Base-by-base conservation (phyloP, 495 filamentous ascomycete genomes). In the Tetracladium setigerum region DNA sequence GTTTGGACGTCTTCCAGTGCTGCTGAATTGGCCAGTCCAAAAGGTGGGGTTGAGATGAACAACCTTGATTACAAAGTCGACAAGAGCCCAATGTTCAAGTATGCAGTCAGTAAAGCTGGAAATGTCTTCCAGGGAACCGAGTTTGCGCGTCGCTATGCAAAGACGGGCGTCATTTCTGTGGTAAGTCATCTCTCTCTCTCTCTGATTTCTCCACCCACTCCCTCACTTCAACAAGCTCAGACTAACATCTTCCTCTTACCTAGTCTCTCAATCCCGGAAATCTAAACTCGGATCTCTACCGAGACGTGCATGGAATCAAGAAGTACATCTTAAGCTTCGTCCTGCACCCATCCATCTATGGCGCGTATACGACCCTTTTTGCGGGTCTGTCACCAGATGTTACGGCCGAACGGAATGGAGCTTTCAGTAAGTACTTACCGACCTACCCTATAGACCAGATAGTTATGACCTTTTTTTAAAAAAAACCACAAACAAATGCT, bases 311-410 rank as follows among this genome's bases (percentile, higher is more conserved):
- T 9, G 19, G 46, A 17, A 39, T 58, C 22, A 44, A 60, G 38
- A 44, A 52, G 14, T 32, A 62, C 33, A 22, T 56, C 33, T 37
- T 50, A 47, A 32, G 44, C 45, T 27, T 60, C n/a, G 17, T 67
- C 38, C 51, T 68, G 37, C 57, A 71, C 43, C 38, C 47, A 3
- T 53, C 65, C 0, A 55, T 61, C 15, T 62, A 59, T 47, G 70
- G 68, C 2, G 71, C 70, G 10, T 74, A 72, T 36, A 71, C 65
- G 10, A 63, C 68, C 53, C 52, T 72, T 8, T 72, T 62, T 49
- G 65, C 68, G n/a, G 67, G 62, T 4, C 41, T 72, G 5, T 62
- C 64, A 1, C 65, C 65, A 1, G 57, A 70, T 17, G 38, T 72
- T 18, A 65, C 55, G 13, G 10, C 18, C 4, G 54, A 59, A 18